Evolutionary conservation across 2,329 filamentous ascomycete species (phyloP).

Genomic region (Pseudogymnoascus sp.): DNA sequence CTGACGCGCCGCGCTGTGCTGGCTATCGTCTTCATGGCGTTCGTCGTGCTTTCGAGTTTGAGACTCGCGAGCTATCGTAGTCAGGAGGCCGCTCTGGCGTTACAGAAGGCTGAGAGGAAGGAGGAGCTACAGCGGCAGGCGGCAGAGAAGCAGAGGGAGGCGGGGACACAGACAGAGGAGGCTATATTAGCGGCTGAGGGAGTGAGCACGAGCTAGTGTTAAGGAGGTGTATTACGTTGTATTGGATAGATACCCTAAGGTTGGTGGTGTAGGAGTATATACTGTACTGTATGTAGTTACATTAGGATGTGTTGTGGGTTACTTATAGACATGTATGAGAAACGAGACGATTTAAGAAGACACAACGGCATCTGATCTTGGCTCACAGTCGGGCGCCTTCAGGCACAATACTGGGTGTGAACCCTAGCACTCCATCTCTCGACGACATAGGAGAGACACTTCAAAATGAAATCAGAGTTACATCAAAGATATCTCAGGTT

Average conservation of each 20-base stretch:
- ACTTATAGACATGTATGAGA: neutral
- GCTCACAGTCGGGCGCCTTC: neutral
- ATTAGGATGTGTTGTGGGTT: neutral
- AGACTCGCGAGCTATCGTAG: slow-evolving; percentile 49
- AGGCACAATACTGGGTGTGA: neutral
- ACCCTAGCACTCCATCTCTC: neutral
- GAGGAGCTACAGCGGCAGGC: slow-evolving; percentile 42
- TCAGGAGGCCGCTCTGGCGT: slow-evolving; percentile 23
- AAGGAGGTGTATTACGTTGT: neutral
- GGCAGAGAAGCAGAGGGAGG: slow-evolving; percentile 18
- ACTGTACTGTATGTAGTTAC: neutral
- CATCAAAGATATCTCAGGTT: neutral
- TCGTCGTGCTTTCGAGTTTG: slow-evolving; percentile 50
- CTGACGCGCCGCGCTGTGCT: slow-evolving; percentile 54
- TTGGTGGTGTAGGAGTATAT: neutral
- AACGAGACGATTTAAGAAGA: neutral
- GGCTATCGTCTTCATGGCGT: slow-evolving; percentile 58
- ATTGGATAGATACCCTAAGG: neutral
- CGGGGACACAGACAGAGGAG: slow-evolving; percentile 4
- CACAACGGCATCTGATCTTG: neutral
- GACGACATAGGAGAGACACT: neutral
- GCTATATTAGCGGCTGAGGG: slow-evolving; percentile 3
- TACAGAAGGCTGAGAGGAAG: slow-evolving; percentile 18
- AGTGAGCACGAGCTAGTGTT: neutral
- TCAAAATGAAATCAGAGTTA: neutral